Evolutionary conservation across 129 eudicot genomes (phyloP).

Genomic region (carrot (Daucus carota)): DNA sequence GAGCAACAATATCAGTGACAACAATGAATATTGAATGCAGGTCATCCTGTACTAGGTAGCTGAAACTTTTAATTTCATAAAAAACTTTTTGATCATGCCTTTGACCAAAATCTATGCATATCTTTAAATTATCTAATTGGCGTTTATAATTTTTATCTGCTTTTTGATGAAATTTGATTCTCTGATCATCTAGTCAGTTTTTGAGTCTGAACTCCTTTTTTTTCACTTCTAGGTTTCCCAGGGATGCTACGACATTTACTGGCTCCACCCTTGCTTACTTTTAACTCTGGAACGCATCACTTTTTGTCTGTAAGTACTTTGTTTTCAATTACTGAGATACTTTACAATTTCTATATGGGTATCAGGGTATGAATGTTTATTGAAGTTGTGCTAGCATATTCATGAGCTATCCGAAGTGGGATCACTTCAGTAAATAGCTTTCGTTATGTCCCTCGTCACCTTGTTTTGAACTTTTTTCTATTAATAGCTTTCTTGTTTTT

Average conservation of each 20-base stretch:
- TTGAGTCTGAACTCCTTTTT: background rate
- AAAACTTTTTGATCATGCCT: background rate
- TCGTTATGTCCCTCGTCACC: no score
- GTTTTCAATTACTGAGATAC: background rate
- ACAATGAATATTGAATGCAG: background rate
- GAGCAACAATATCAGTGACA: background rate
- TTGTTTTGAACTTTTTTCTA: no score
- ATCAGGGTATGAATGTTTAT: background rate
- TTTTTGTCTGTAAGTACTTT: conserved; percentile 38
- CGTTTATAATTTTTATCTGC: background rate
- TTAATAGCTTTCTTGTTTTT: no score
- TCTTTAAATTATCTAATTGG: background rate
- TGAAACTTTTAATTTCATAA: background rate
- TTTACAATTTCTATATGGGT: background rate
- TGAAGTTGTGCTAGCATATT: background rate
- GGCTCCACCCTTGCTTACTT: conserved; percentile 38
- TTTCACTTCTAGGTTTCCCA: conserved; percentile 18
- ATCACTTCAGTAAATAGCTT: no score
- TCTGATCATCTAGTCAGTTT: background rate
- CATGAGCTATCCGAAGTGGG: no score
- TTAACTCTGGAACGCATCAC: conserved; percentile 30
- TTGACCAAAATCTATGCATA: background rate
- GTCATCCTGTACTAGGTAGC: background rate
- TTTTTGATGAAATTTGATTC: background rate
- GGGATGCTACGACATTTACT: conserved; percentile 67